Evolutionary conservation across 371 early-diverging fungal species (phyloP), one percentile per base, ranked within the genome.

Genomic region (Apophysomyces trapeziformis): DNA sequence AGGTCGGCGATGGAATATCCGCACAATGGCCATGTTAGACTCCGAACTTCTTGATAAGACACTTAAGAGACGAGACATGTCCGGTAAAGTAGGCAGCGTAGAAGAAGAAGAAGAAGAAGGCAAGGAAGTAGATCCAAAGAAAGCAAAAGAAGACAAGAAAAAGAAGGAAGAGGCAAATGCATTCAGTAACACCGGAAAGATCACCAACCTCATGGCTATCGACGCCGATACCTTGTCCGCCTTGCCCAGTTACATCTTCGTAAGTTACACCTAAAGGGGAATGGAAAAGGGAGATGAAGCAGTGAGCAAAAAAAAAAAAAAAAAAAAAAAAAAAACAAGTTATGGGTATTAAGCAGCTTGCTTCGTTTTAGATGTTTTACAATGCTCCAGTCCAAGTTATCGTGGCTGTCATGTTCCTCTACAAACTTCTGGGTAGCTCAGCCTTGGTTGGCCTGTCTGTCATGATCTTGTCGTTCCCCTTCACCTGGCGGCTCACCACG

Each of bases 201-300:
- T 94, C 64, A 90, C 89, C 16, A 93, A 95, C 68, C 67, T 95
- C 65, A 91, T 92, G 91, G 82, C 88, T 43, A 89, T 92, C 5
- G 94, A 95, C 73, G 89, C 92, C 4, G 78, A 87, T 16, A 69
- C 80, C n/a, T 58, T 89, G 7, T 68, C 82, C 12, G 72, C 77
- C 16, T 43, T 84, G 11, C 77, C 73, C 9, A 69, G 70, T 36
- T 83, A 75, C 50, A 68, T 82, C 21, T 78, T 78, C 65, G 84
- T 81, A 64, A 66, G 69, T 63, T 39, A 47, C 8, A 35, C 2
- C 7, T 56, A 32, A 5, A 1, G 37, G 16, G 11, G 26, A 26
- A 18, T 21, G 8, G 11, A 16, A n/a, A 37, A n/a, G 18, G 16
- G 5, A 60, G 9, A 35, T 43, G 60, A 38, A 18, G 6, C 41